Conservation (phyloP, 257 asterid species). For the Primulina eburnea region DNA sequence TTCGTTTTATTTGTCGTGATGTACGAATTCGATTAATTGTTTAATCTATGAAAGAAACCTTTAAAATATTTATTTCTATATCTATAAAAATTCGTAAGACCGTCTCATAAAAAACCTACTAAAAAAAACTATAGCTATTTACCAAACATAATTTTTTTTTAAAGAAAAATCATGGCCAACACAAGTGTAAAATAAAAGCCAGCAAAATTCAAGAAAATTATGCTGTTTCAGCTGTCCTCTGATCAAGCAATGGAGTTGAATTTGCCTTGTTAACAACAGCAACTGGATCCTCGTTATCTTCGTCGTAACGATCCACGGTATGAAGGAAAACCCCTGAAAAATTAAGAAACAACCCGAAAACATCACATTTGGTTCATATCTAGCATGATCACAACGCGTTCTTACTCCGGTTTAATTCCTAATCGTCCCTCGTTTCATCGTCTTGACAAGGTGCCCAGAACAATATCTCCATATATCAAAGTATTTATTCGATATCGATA, state of each 20-base stretch:
- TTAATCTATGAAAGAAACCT: too few relatives aligned
- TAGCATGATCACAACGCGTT: neutral
- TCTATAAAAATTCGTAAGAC: too few relatives aligned
- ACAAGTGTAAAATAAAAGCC: neutral
- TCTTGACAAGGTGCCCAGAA: neutral
- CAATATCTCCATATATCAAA: neutral
- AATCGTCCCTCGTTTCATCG: neutral
- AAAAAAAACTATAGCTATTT: too few relatives aligned
- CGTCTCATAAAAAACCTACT: too few relatives aligned
- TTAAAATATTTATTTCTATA: too few relatives aligned
- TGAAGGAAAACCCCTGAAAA: conserved; percentile 66
- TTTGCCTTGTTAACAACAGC: conserved; percentile 38
- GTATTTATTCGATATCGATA: neutral
- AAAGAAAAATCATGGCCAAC: neutral
- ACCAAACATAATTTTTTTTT: neutral
- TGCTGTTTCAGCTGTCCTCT: conserved; percentile 33
- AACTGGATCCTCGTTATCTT: conserved; percentile 46
- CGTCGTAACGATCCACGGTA: conserved; percentile 67
- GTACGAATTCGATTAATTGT: too few relatives aligned
- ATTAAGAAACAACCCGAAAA: neutral
- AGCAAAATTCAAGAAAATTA: conserved; percentile 15
- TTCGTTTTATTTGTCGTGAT: too few relatives aligned
- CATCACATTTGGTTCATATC: neutral
- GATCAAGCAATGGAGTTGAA: conserved; percentile 64
- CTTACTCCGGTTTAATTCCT: neutral